phyloP scores from a whole-genome alignment of 352 stramenopile genomes.

The Halophytophthora polymorphica region DNA sequence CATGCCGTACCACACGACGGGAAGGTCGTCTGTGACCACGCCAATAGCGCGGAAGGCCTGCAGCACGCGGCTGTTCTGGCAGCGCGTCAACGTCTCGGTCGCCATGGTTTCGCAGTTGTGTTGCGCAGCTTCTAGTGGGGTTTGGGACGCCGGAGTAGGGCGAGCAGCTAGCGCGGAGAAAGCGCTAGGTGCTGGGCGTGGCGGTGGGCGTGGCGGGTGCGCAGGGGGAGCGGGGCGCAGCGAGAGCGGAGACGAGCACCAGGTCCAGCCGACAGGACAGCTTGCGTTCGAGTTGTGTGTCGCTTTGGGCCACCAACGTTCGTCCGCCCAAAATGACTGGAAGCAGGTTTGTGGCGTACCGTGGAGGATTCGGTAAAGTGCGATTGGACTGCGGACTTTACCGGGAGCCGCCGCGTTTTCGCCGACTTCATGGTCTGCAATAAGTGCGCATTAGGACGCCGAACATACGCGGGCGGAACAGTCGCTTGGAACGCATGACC shows the following conservation, averaged over 20 bases:
- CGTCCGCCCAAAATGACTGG: constrained; percentile 65
- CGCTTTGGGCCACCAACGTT: too few relatives aligned
- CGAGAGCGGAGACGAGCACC: too few relatives aligned
- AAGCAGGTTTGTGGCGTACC: constrained; percentile 29
- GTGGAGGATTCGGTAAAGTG: constrained; percentile 12
- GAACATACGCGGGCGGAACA: too few relatives aligned
- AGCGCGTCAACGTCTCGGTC: constrained; percentile 37
- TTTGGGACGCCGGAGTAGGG: neutral
- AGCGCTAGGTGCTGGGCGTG: too few relatives aligned
- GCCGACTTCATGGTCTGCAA: constrained; percentile 1
- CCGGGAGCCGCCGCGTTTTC: neutral
- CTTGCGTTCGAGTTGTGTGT: constrained; percentile 1
- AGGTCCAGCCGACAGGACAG: too few relatives aligned
- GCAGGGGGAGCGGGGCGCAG: too few relatives aligned
- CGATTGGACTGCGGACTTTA: constrained; percentile 7
- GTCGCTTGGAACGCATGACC: too few relatives aligned
- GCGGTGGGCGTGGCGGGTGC: too few relatives aligned
- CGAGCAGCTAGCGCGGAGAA: constrained; percentile 9
- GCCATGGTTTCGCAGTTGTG: constrained; percentile 22
- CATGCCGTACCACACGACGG: constrained; percentile 85
- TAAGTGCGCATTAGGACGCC: too few relatives aligned
- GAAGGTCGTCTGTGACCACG: constrained; percentile 82
- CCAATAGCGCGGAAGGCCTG: constrained; percentile 90
- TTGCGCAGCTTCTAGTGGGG: constrained; percentile 4
- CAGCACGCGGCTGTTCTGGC: constrained; percentile 72